Conservation (phyloP, 139 green algal genomes). For the Chlamydomonas asymmetrica region DNA sequence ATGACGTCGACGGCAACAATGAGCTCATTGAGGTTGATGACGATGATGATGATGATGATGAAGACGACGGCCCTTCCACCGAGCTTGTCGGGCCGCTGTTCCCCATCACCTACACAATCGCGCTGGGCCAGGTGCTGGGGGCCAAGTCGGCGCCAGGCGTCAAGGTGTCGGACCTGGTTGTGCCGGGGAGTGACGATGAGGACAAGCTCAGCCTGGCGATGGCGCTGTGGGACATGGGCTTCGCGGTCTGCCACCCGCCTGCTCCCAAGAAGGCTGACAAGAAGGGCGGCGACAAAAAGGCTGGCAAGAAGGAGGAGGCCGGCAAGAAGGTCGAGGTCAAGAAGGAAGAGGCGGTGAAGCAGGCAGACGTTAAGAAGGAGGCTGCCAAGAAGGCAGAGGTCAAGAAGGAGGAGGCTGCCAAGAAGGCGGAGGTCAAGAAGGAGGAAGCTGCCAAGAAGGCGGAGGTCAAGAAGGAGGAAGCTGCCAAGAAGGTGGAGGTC, state of each 20-base stretch:
- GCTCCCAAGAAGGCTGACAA: background rate
- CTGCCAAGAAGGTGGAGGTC: background rate
- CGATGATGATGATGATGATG: background rate
- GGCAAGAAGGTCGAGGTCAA: background rate
- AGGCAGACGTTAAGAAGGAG: background rate
- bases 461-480: background rate
- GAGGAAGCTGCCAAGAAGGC: background rate
- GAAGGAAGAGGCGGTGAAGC: background rate
- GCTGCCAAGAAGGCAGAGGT: background rate
- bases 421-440: background rate
- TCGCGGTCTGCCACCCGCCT: background rate
- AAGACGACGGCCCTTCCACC: background rate
- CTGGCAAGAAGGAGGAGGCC: background rate
- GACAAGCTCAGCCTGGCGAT: constrained; percentile 7
- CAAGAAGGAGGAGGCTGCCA: background rate
- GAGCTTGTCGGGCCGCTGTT: constrained; percentile 6
- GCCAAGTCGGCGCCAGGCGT: background rate
- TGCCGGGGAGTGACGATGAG: background rate
- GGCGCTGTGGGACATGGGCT: constrained; percentile 4
- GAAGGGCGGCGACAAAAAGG: background rate
- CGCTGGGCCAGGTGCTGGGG: background rate
- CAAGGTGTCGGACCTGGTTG: background rate
- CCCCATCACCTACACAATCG: background rate
- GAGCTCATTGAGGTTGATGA: background rate
- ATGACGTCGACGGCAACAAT: background rate